Evolutionary conservation across 2,329 filamentous ascomycete species (phyloP), one percentile per base, ranked within the genome.

Genomic region (Arachnomyces sp.): DNA sequence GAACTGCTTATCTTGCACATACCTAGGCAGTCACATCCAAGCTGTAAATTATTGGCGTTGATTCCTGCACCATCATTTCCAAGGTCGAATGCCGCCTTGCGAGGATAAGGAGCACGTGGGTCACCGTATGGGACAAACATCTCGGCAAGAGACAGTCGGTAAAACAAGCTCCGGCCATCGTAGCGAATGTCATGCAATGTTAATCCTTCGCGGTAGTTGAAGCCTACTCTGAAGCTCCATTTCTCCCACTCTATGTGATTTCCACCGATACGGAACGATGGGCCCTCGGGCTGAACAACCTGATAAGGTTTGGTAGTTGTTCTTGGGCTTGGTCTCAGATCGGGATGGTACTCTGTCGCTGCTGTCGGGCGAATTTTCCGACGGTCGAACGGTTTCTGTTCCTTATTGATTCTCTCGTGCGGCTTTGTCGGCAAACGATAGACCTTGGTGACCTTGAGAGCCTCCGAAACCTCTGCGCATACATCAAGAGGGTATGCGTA

Each of bases 21-120:
- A 25, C 21, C 21, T 5, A 25, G 21, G 9, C 21, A 25, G 21
- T 25, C 21, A 9, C 21, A 25, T 9, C 80, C 80, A 2, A 84
- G 68, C 13, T 70, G 66, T 2, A 86, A 68, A 46, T 84, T 83
- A 53, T 86, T 86, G 12, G 79, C 77, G 35, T 72, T 77, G 36
- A 76, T 72, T 2, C 82, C 82, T 16, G 78, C 75, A 4, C 82
- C 82, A 7, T 74, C 78, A 43, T 86, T 80, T 6, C 82, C 82
- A 44, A 86, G 75, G 50, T 86, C 82, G 50, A 86, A 85, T 1
- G 81, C 82, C 39, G 80, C 77, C 56, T 86, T 86, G 31, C 80
- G 72, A 38, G 81, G 78, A 54, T 76, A 84, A 0, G 80, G 81
- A 1, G 71, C 63, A 1, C 82, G 72, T 1, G 77, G 77, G 50